A percentile compares a stretch with the other conserved stretches of the same genome.
Evolutionary conservation across 2,329 filamentous ascomycete genomes (phyloP).

Genomic region (Aspergillus ruber): DNA sequence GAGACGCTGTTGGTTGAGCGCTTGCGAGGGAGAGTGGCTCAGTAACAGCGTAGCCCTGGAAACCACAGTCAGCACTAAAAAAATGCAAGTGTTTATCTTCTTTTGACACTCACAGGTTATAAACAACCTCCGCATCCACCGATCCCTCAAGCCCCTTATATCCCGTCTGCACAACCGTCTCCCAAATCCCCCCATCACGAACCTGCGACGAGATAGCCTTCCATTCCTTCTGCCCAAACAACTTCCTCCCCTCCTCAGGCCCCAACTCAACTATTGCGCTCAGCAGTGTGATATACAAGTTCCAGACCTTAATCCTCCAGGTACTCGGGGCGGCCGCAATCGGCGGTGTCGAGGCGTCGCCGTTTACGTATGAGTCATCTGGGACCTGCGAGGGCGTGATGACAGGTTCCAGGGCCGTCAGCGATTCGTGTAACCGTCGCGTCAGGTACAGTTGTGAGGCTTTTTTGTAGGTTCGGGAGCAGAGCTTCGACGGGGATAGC

Average conservation of each 20-base stretch:
- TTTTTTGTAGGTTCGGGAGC: slow-evolving; percentile 90
- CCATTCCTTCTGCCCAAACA: slow-evolving; percentile 83
- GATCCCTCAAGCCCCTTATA: slow-evolving; percentile 85
- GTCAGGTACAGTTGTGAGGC: slow-evolving; percentile 92
- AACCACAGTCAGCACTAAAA: neutral
- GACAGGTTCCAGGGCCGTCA: slow-evolving; percentile 76
- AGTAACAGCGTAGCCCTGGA: slow-evolving; percentile 77
- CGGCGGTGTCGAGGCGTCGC: slow-evolving; percentile 52
- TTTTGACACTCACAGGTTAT: slow-evolving; percentile 40
- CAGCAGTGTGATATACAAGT: slow-evolving; percentile 85
- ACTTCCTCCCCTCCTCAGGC: slow-evolving; percentile 79
- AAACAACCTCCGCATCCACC: slow-evolving; percentile 87
- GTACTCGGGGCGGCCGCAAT: slow-evolving; percentile 73
- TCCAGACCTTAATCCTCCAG: slow-evolving; percentile 93
- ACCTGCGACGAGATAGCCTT: slow-evolving; percentile 74
- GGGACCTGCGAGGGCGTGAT: slow-evolving; percentile 54
- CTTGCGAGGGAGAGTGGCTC: slow-evolving; percentile 80
- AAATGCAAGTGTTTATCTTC: neutral
- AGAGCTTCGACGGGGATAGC: slow-evolving; percentile 53
- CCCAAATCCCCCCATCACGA: slow-evolving; percentile 87
- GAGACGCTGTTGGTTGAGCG: slow-evolving; percentile 75
- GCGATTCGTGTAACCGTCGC: slow-evolving; percentile 81
- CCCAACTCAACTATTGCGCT: slow-evolving; percentile 88
- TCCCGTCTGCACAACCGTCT: slow-evolving; percentile 78
- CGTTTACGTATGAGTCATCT: slow-evolving; percentile 36